phyloP scores from a whole-genome alignment of 768 basidiomycete species.

The Mycena rosella region DNA sequence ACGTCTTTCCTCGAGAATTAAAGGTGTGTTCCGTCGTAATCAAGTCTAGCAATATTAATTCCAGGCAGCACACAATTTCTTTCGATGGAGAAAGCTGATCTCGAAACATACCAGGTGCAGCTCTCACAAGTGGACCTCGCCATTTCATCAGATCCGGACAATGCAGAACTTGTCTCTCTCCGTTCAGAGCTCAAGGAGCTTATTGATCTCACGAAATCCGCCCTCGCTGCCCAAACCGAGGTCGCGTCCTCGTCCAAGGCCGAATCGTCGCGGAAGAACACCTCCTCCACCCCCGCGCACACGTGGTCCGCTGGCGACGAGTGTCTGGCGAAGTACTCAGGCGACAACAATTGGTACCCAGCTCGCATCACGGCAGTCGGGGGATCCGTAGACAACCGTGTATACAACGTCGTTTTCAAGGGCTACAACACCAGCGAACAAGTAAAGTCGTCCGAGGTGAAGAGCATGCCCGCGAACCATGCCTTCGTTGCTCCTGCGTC shows the following conservation, averaged over 20 bases:
- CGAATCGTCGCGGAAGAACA: slow-evolving; percentile 68
- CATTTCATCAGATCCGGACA: slow-evolving; percentile 80
- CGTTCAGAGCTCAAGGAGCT: slow-evolving; percentile 86
- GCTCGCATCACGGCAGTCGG: slow-evolving; percentile 89
- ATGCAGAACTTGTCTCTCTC: slow-evolving; percentile 78
- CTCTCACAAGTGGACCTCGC: slow-evolving; percentile 90
- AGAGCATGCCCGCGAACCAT: slow-evolving; percentile 73
- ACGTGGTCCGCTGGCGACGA: slow-evolving; percentile 88
- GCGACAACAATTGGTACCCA: slow-evolving; percentile 89
- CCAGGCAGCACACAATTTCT: not conserved
- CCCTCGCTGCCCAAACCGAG: slow-evolving; percentile 73
- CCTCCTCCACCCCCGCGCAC: slow-evolving; percentile 62
- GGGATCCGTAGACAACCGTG: slow-evolving; percentile 83
- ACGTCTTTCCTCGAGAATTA: too few relatives aligned
- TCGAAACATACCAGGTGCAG: slow-evolving; percentile 92
- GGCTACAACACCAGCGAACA: slow-evolving; percentile 94
- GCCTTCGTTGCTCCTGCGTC: slow-evolving; percentile 57
- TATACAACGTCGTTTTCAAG: slow-evolving; percentile 92
- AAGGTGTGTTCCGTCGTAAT: too few relatives aligned
- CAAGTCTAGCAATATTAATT: too few relatives aligned
- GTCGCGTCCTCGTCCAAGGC: slow-evolving; percentile 72
- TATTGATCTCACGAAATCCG: slow-evolving; percentile 82
- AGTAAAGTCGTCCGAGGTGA: slow-evolving; percentile 78
- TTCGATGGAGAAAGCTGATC: slow-evolving; percentile 75
- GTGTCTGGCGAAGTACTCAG: slow-evolving; percentile 87